Conservation (phyloP, 768 basidiomycete species). For the Leccinum pellstonianum region DNA sequence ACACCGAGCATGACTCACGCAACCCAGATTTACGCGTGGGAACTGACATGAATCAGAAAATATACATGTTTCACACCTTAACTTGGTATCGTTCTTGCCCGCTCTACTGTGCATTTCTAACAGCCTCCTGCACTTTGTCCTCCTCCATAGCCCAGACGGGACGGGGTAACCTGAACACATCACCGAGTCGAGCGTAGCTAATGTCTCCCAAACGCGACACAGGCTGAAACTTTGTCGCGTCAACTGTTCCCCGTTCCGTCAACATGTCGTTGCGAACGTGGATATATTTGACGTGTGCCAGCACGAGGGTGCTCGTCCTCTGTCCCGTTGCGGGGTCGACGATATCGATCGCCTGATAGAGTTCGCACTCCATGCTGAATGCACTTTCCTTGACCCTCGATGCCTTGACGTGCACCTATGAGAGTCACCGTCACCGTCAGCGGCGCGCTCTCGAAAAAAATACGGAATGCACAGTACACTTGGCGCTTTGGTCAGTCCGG, state of each 20-base stretch:
- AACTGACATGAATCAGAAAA: neutral
- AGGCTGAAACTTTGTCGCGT: conserved; percentile 36
- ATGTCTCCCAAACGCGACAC: conserved; percentile 41
- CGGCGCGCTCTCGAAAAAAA: neutral
- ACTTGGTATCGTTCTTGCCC: too few relatives aligned
- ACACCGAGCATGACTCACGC: neutral
- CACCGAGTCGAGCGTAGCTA: conserved; percentile 33
- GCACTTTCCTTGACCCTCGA: conserved; percentile 45
- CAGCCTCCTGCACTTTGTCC: conserved; percentile 5
- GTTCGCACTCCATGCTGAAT: conserved; percentile 48
- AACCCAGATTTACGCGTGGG: neutral
- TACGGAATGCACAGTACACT: conserved; percentile 3
- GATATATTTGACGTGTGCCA: conserved; percentile 42
- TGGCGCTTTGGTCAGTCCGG: conserved; percentile 40
- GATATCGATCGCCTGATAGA: conserved; percentile 35
- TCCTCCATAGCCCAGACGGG: conserved; percentile 23
- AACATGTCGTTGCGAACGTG: conserved; percentile 45
- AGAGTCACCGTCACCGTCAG: neutral
- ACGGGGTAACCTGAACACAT: conserved; percentile 28
- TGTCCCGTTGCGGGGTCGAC: conserved; percentile 30
- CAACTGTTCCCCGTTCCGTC: conserved; percentile 36
- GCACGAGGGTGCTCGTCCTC: conserved; percentile 33
- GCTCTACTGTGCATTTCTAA: conserved; percentile 5
- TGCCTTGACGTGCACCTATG: conserved; percentile 39
- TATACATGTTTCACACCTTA: too few relatives aligned